These are phyloP conservation scores for Zychaea mexicana DNA, from an alignment of 371 early-diverging fungal species.

Conservation along the genomic window DNA sequence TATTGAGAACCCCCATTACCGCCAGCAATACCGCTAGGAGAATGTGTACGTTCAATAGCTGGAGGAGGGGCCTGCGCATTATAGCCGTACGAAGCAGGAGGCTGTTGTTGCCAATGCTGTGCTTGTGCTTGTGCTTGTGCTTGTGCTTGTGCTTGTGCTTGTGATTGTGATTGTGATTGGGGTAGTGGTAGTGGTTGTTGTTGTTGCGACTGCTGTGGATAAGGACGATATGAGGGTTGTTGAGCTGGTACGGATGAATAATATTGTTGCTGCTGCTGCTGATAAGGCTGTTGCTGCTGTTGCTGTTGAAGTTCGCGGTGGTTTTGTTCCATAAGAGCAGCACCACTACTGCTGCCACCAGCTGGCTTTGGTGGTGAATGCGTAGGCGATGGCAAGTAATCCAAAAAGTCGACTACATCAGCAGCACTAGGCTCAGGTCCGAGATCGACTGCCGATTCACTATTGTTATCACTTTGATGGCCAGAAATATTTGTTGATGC, in stretches of 20 bases:
- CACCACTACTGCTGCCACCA: constrained; percentile 10
- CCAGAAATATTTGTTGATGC: background rate
- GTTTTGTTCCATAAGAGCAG: constrained; percentile 29
- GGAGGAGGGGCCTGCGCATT: background rate
- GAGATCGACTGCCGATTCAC: constrained; percentile 17
- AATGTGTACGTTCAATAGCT: background rate
- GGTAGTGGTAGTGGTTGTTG: too few relatives aligned
- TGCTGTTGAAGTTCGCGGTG: constrained; percentile 21
- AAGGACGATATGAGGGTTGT: constrained; percentile 1
- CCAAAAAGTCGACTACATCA: constrained; percentile 53
- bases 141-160: too few relatives aligned
- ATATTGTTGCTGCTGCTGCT: constrained; percentile 10
- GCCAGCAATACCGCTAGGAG: background rate
- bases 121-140: too few relatives aligned
- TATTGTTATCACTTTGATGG: background rate
- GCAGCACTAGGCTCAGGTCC: constrained; percentile 56
- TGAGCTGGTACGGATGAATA: constrained; percentile 4
- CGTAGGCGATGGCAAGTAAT: constrained; percentile 52
- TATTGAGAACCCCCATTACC: background rate
- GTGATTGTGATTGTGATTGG: too few relatives aligned
- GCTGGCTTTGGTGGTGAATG: constrained; percentile 37
- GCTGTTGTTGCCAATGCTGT: constrained; percentile 14
- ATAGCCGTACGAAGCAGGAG: background rate
- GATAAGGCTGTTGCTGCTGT: constrained; percentile 6
- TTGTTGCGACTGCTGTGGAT: constrained; percentile 8